Base-by-base conservation (phyloP, 331 rosid genomes). In the Quercus lobata region DNA sequence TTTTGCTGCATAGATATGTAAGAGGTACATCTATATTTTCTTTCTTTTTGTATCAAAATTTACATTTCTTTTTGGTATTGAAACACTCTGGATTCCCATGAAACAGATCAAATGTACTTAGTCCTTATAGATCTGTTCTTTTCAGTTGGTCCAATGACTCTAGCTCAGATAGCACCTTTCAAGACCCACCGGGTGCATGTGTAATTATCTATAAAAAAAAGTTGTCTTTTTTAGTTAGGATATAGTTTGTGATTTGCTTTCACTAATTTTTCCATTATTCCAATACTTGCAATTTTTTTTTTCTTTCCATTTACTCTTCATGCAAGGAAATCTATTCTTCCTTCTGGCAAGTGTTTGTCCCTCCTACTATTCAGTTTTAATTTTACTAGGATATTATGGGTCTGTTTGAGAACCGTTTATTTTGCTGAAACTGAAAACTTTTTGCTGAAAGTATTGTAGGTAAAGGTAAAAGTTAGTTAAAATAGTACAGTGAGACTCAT, bases 21-120 rank as follows among this genome's bases (percentile, higher is more conserved):
- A 61, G 80, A 69, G 82, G 68, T 80, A 27, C 62, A 68, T 73
- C 69, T 72, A 52, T 58, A 30, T 24, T 76, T 61, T 25, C 56
- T 52, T 58, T n/a, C 60, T 14, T 41, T 56, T 68, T 2, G 29
- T 17, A 35, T 16, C 10, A 68, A 68, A 35, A 10, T 24, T 32
- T 25, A 3, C 29, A 35, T 68, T 68, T 30, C 46, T 65, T 37
- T 15, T 68, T 16, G 29, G 52, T 5, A 68, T 35, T 68, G 72
- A 37, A 68, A n/a, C 9, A n/a, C n/a, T 63, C 21, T 17, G 34
- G 22, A n/a, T 65, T 4, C 71, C 58, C 8, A 3, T 16, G 6
- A 32, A 63, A 22, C 21, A 16, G 49, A 30, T 25, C 27, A 22
- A 61, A 58, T 57, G 71, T 55, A 22, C 55, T 19, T 29, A 4